Conservation (phyloP, 2,329 filamentous ascomycete species). For the Epichloe aotearoae region DNA sequence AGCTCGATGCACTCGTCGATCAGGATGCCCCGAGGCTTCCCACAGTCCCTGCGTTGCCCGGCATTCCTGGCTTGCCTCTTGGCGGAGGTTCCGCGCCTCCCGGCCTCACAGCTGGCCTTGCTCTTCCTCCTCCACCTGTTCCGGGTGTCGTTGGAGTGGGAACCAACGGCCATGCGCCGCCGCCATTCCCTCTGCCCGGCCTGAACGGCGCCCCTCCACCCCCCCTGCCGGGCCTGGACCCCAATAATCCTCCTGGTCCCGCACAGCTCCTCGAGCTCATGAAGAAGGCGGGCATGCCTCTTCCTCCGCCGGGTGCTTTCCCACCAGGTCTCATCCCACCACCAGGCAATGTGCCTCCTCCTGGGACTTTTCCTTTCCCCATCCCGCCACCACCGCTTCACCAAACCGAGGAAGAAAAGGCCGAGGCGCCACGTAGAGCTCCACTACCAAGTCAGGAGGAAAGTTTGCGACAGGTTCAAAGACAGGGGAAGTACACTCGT, state of each 20-base stretch:
- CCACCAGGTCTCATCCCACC: constrained; percentile 33
- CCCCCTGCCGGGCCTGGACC: constrained; percentile 43
- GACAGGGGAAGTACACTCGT: constrained; percentile 46
- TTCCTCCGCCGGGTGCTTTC: constrained; percentile 38
- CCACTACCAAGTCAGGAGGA: constrained; percentile 76
- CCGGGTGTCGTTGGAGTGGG: constrained; percentile 37
- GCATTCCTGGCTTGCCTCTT: constrained; percentile 47
- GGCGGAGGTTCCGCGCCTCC: constrained; percentile 23
- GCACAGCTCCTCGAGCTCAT: constrained; percentile 50
- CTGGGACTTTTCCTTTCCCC: constrained; percentile 20
- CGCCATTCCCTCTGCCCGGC: constrained; percentile 39
- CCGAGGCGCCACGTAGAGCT: constrained; percentile 37
- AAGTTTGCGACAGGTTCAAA: constrained; percentile 66
- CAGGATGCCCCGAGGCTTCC: constrained; percentile 55
- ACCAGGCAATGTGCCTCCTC: constrained; percentile 21
- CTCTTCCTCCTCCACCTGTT: constrained; percentile 27
- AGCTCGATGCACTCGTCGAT: constrained; percentile 82
- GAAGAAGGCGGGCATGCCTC: constrained; percentile 49
- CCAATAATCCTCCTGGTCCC: constrained; percentile 46
- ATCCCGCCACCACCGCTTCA: constrained; percentile 27
- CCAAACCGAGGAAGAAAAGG: constrained; percentile 18
- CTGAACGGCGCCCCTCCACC: constrained; percentile 32
- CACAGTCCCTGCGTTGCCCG: constrained; percentile 35
- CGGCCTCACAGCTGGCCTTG: constrained; percentile 29
- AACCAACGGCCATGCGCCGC: constrained; percentile 29